phyloP scores from a whole-genome alignment of 164 flowering plant species.

The Taxillus chinensis region DNA sequence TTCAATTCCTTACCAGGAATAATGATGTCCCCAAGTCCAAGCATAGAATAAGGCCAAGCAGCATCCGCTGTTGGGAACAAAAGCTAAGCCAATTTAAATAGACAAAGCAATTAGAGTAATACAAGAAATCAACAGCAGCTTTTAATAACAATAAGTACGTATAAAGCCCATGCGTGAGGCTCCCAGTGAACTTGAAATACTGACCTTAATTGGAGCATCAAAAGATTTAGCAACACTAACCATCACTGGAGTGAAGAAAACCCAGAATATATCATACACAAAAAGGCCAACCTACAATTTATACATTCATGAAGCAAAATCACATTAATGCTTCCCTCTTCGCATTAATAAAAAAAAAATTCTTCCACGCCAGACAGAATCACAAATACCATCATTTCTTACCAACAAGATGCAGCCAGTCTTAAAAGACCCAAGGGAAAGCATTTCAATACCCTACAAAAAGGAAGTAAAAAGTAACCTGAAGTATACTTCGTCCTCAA shows the following conservation, averaged over 20 bases:
- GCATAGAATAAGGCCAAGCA: slow-evolving; percentile 83
- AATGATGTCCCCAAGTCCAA: slow-evolving; percentile 97
- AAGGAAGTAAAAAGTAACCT: no score
- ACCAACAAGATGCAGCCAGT: slow-evolving; percentile 96
- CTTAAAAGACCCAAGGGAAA: slow-evolving; percentile 95
- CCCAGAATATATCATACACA: slow-evolving; percentile 97
- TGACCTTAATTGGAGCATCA: slow-evolving; percentile 98
- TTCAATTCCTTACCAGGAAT: slow-evolving; percentile 58
- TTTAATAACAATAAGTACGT: no score
- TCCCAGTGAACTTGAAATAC: slow-evolving; percentile 11
- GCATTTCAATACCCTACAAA: slow-evolving; percentile 97
- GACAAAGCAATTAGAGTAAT: not conserved
- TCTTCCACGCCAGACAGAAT: no score
- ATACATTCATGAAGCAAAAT: not conserved
- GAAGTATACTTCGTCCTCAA: no score
- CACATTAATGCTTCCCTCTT: not conserved
- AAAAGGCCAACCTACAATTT: slow-evolving; percentile 82
- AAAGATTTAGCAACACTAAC: slow-evolving; percentile 99
- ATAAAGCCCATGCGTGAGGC: no score
- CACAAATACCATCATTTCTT: no score
- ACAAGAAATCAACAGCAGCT: not conserved
- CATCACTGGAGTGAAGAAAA: slow-evolving; percentile 98
- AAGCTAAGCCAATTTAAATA: slow-evolving; percentile 42
- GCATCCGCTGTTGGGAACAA: slow-evolving; percentile 83
- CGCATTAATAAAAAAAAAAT: not conserved